phyloP scores from a whole-genome alignment of 306 rosid genomes.

The Lathyrus oleraceus region DNA sequence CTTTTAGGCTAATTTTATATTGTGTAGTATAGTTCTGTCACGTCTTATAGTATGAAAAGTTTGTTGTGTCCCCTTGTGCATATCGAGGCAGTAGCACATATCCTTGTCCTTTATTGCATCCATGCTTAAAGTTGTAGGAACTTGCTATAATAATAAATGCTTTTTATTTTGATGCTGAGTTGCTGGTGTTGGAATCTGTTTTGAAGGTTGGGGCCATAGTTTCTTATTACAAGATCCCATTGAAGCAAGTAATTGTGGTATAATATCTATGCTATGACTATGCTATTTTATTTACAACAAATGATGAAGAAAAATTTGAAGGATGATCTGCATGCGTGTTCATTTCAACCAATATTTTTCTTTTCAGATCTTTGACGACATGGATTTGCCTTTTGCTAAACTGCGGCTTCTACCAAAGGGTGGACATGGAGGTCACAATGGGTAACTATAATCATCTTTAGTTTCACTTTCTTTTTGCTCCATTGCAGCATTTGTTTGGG shows the following conservation, averaged over 20 bases:
- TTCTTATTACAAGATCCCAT: slow-evolving; percentile 86
- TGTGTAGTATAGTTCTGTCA: not conserved
- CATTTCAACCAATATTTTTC: slow-evolving; percentile 21
- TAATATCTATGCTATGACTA: slow-evolving; percentile 33
- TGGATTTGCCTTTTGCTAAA: slow-evolving; percentile 91
- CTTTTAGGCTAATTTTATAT: not conserved
- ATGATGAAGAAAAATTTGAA: slow-evolving; percentile 20
- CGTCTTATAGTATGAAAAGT: not conserved
- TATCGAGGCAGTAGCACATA: not conserved
- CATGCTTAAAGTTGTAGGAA: not conserved
- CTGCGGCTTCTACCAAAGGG: slow-evolving; percentile 90
- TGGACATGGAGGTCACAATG: slow-evolving; percentile 98
- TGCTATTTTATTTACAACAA: slow-evolving; percentile 10
- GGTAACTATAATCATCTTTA: slow-evolving; percentile 50
- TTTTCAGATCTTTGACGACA: slow-evolving; percentile 81
- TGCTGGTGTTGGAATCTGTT: slow-evolving; percentile 36
- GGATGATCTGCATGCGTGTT: slow-evolving; percentile 24
- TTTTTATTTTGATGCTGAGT: slow-evolving; percentile 38
- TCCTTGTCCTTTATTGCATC: not conserved
- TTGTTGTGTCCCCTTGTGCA: not conserved
- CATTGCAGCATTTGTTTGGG: slow-evolving; percentile 3
- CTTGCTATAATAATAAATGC: not conserved
- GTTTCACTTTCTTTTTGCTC: slow-evolving; percentile 24
- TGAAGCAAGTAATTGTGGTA: slow-evolving; percentile 95
- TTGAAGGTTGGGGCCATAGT: slow-evolving; percentile 87